phyloP scores from a whole-genome alignment of 352 stramenopile species.

The Phytophthora citricola region DNA sequence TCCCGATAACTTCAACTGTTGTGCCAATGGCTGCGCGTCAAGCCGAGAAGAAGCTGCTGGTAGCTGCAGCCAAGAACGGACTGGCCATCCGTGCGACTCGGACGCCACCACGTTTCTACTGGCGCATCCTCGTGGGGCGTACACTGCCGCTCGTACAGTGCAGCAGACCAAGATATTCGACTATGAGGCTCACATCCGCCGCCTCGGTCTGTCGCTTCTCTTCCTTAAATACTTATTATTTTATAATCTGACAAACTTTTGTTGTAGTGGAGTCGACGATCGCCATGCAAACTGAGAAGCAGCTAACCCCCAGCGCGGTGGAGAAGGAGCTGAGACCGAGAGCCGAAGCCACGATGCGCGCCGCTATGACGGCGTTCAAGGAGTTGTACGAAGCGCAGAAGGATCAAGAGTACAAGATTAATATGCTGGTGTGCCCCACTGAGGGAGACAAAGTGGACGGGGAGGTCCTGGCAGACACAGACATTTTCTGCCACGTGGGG shows the following conservation, averaged over 20 bases:
- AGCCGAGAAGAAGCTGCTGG: conserved; percentile 39
- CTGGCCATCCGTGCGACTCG: conserved; percentile 61
- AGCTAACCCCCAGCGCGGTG: conserved; percentile 32
- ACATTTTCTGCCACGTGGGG: conserved; percentile 79
- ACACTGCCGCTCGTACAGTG: conserved; percentile 78
- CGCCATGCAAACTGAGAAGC: conserved; percentile 53
- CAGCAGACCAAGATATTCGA: conserved; percentile 80
- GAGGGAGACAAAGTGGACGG: conserved; percentile 21
- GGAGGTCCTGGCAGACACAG: conserved; percentile 37
- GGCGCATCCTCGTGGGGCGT: conserved; percentile 67
- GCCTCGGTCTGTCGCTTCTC: conserved; percentile 53
- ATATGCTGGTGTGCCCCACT: conserved; percentile 67
- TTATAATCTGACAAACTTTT: conserved; percentile 1
- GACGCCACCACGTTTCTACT: conserved; percentile 77
- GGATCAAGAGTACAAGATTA: conserved; percentile 86
- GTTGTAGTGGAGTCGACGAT: conserved; percentile 75
- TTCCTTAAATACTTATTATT: background rate
- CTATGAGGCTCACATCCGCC: conserved; percentile 79
- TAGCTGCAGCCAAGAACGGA: conserved; percentile 82
- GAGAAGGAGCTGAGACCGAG: conserved; percentile 58
- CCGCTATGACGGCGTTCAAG: conserved; percentile 73
- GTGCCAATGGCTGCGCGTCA: conserved; percentile 14
- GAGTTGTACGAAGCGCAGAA: conserved; percentile 44
- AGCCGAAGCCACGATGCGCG: conserved; percentile 67
- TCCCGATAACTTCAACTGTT: conserved; percentile 16